phyloP scores from a whole-genome alignment of 108 stramenopile genomes.

The Skeletonema potamos region DNA sequence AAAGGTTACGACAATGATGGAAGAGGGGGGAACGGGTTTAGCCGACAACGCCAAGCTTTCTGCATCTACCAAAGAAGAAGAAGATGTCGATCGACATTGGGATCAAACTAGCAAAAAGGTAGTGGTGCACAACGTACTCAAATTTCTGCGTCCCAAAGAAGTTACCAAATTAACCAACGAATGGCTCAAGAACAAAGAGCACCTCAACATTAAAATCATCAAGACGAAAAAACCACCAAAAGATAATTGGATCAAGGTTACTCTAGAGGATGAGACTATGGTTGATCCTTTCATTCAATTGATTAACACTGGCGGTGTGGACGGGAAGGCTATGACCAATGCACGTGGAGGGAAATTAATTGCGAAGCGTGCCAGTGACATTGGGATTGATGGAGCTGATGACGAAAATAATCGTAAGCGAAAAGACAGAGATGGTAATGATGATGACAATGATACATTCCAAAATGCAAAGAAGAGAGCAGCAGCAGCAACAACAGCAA shows the following conservation, averaged over 20 bases:
- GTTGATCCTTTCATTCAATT: conserved; percentile 52
- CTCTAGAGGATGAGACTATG: conserved; percentile 49
- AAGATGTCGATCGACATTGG: conserved; percentile 24
- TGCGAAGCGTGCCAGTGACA: conserved; percentile 43
- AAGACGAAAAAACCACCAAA: conserved; percentile 58
- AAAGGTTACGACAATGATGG: not conserved
- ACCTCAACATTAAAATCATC: conserved; percentile 33
- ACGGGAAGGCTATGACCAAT: conserved; percentile 37
- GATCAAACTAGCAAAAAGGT: conserved; percentile 60
- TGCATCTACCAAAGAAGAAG: not conserved
- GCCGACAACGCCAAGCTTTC: not conserved
- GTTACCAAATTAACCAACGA: conserved; percentile 44
- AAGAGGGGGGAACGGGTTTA: not conserved
- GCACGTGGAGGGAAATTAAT: conserved; percentile 28
- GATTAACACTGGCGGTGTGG: conserved; percentile 40
- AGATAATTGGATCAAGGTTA: conserved; percentile 57
- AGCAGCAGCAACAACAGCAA: no score
- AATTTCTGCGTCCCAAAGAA: conserved; percentile 54
- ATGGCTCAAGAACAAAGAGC: conserved; percentile 38
- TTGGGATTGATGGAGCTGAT: conserved; percentile 8
- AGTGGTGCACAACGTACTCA: conserved; percentile 67
- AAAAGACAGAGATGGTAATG: conserved; percentile 7
- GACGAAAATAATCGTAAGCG: conserved; percentile 9
- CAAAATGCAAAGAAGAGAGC: conserved; percentile 3
- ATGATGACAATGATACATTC: not conserved